Base-by-base conservation (phyloP, 192 early-diverging fungal genomes). In the Gaertneriomyces sp. region DNA sequence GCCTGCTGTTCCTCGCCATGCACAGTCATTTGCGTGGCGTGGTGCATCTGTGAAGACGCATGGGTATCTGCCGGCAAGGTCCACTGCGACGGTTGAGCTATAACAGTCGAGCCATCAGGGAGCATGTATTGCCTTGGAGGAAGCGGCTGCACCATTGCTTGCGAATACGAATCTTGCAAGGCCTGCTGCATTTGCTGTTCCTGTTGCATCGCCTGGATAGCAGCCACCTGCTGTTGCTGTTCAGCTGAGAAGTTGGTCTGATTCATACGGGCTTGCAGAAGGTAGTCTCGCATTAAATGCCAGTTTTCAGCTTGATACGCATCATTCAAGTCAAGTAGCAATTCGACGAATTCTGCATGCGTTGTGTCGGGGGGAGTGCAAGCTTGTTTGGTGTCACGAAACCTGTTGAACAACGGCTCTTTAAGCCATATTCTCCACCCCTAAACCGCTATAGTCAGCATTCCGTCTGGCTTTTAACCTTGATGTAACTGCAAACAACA, bases 361-460 rank as follows among this genome's bases (percentile, higher is more conserved):
- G 69, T 70, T 10, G 69, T 70, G 41, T 62, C 69, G 3, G 69
- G 57, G 7, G 69, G 69, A 5, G 69, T 60, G 40, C 57, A 70
- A 10, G 61, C 40, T 39, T 70, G 60, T 43, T 70, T 70, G 12
- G 64, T 16, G 40, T 70, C 69, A 4, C 60, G 60, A 46, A 70
- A 70, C 38, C 60, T 17, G 42, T 61, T 63, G 50, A 61, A 70
- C 4, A 70, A 39, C 7, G 69, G 61, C 38, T 70, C 69, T 45
- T 58, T 62, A 14, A 70, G 61, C 69, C 69, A 70, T 53, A 70
- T 70, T 16, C 69, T 51, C 69, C 69, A 70, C 25, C 60, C 69
- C 61, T 69, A 56, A 56, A 56, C n/a, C n/a, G n/a, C 5, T 56
- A 38, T 5, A 8, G 8, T 56, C 5, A 56, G 12, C 6, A 14